Base-by-base conservation (phyloP, 2,329 filamentous ascomycete genomes). In the Coccinonectria pachysandricola region DNA sequence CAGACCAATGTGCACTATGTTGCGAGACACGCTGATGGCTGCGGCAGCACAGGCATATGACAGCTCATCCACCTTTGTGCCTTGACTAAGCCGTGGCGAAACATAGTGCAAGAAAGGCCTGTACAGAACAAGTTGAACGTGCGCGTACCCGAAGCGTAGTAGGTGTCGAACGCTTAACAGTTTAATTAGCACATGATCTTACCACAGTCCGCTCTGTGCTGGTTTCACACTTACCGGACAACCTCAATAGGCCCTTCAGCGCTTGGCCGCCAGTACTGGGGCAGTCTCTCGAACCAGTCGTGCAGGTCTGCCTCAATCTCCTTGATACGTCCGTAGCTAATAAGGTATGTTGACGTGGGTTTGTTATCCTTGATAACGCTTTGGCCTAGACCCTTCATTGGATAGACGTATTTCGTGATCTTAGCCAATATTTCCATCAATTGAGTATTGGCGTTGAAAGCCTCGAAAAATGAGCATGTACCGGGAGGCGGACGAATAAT, bases 41-140 rank as follows among this genome's bases (percentile, higher is more conserved):
- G 68, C 69, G 2, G 70, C 65, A 2, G 71, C 71, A 40, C 81
- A 88, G 8, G 80, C 79, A 48, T 85, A 88, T 2, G 80, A 82
- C 27, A 81, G 65, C 40, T 85, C 77, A 42, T 87, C 81, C n/a
- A 82, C 61, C 23, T 62, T 60, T 36, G 64, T 71, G 7, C 62
- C 64, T 26, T 64, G 60, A 24, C 62, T 65, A 3, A 72, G 57
- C 21, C 71, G 64, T 7, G 75, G 74, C 6, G 82, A 85, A 10
- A 85, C 75, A 40, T 88, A 91, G 49, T 91, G 84, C 8, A 91
- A 58, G 49, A 91, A 91, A 0, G 84, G 84, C 11, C 84, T 66
- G 45, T 91, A 91, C 2, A 91, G 59, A 46, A 91, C 75, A 51
- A 91, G 76, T 46, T 88, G 83, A 5, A 86, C 79, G 45, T 88